phyloP scores from a whole-genome alignment of 1,139 yeast genomes.

The Zhuliangozyma parablackwelliae region DNA sequence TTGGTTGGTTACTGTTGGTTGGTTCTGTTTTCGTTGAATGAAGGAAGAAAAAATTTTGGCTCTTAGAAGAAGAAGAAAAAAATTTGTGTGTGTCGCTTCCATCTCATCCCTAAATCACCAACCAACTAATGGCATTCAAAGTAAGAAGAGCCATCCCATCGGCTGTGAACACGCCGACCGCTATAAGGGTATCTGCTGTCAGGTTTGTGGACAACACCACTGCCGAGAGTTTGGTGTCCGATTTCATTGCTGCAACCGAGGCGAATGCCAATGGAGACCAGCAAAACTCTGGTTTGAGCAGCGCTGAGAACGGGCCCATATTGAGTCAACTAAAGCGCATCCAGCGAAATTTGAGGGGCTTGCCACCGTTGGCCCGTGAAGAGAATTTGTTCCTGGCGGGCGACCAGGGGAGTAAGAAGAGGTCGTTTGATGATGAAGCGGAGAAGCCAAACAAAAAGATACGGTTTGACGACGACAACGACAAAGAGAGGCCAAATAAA shows the following conservation, averaged over 20 bases:
- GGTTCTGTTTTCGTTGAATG: too few species aligned
- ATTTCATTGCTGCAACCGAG: constrained; percentile 43
- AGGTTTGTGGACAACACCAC: constrained; percentile 30
- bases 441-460: constrained; percentile 22
- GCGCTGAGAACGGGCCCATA: constrained; percentile 27
- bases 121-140: too few species aligned
- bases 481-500: constrained; percentile 12
- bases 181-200: constrained; percentile 31
- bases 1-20: not conserved
- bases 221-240: constrained; percentile 44
- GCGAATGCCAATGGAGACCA: constrained; percentile 3
- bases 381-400: constrained; percentile 15
- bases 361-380: constrained; percentile 54
- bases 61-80: not conserved
- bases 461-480: constrained; percentile 25
- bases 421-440: constrained; percentile 6
- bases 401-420: too few species aligned
- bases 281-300: constrained; percentile 11
- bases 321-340: constrained; percentile 61
- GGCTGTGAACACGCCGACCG: constrained; percentile 48
- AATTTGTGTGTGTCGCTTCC: not conserved
- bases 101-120: not conserved
- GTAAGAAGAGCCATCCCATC: constrained; percentile 37
- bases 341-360: constrained; percentile 69
- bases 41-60: too few species aligned